phyloP scores from a whole-genome alignment of 2,329 filamentous ascomycete species.

The Fusarium poae region DNA sequence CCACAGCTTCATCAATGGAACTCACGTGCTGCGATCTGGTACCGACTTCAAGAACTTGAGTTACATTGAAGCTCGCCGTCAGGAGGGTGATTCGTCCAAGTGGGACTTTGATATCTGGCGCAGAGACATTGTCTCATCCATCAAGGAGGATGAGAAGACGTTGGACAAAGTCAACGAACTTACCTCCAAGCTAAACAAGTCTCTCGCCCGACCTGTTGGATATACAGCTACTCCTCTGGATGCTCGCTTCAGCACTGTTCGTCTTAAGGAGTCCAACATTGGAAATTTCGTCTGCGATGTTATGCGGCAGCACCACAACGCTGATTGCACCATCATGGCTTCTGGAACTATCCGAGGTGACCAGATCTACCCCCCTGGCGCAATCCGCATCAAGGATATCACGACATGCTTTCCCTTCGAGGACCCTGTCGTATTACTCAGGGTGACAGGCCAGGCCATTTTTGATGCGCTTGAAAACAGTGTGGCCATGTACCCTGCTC shows the following conservation, averaged over 20 bases:
- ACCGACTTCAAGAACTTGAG: conserved; percentile 94
- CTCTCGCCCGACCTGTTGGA: conserved; percentile 84
- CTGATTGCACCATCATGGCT: conserved; percentile 88
- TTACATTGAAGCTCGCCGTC: conserved; percentile 82
- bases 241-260: conserved; percentile 86
- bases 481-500: conserved; percentile 82
- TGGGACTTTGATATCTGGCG: conserved; percentile 87
- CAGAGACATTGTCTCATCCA: conserved; percentile 77
- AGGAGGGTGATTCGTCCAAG: conserved; percentile 57
- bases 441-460: conserved; percentile 77
- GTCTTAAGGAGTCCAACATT: conserved; percentile 82
- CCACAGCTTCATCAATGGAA: conserved; percentile 81
- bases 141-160: conserved; percentile 73
- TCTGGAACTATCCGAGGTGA: conserved; percentile 89
- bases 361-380: conserved; percentile 86
- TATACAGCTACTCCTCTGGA: conserved; percentile 87
- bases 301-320: conserved; percentile 84
- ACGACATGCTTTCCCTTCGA: conserved; percentile 93
- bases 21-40: conserved; percentile 87
- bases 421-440: conserved; percentile 85
- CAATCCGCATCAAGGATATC: conserved; percentile 83
- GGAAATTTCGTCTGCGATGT: conserved; percentile 94
- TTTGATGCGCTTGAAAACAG: conserved; percentile 87
- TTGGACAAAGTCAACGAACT: conserved; percentile 74
- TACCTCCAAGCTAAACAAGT: conserved; percentile 79